Conservation (phyloP, 2,329 filamentous ascomycete genomes). For the Pezicula neosporulosa region DNA sequence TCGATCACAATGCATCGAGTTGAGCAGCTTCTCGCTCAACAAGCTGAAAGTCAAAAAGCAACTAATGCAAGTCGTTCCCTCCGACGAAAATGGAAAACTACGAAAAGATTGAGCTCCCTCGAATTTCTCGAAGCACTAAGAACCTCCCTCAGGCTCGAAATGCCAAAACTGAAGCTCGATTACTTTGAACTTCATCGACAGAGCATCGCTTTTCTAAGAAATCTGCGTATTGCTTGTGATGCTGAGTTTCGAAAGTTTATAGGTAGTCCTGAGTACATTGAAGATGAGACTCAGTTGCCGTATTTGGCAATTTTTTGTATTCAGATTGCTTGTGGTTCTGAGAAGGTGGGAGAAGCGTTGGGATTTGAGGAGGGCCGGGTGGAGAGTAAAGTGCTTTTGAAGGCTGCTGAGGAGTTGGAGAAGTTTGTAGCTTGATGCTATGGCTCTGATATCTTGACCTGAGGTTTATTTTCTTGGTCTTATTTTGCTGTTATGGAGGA, state of each 20-base stretch:
- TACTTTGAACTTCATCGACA: slow-evolving; percentile 10
- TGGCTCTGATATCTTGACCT: no score
- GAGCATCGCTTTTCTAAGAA: slow-evolving; percentile 3
- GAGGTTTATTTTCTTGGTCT: no score
- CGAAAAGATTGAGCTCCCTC: background rate
- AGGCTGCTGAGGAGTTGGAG: no score
- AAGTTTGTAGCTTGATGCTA: no score
- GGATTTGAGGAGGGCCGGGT: background rate
- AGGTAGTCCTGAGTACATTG: slow-evolving; percentile 1
- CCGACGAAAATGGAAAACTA: slow-evolving; percentile 1
- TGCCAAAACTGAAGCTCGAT: slow-evolving; percentile 4
- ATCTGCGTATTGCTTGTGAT: background rate
- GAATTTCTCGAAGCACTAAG: slow-evolving; percentile 6
- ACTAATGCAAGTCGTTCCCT: background rate
- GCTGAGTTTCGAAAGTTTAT: background rate
- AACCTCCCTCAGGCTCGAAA: background rate
- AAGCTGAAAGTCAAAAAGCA: slow-evolving; percentile 2
- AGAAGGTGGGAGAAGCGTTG: background rate
- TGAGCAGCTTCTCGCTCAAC: slow-evolving; percentile 7
- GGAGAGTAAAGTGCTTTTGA: no score
- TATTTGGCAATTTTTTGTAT: background rate
- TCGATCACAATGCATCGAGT: slow-evolving; percentile 5
- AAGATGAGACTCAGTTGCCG: slow-evolving; percentile 5
- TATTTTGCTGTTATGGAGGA: no score
- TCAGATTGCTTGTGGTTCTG: background rate